Evolutionary conservation across 352 stramenopile genomes (phyloP), one percentile per base, ranked within the genome.

Genomic region (Phytophthora citrophthora): DNA sequence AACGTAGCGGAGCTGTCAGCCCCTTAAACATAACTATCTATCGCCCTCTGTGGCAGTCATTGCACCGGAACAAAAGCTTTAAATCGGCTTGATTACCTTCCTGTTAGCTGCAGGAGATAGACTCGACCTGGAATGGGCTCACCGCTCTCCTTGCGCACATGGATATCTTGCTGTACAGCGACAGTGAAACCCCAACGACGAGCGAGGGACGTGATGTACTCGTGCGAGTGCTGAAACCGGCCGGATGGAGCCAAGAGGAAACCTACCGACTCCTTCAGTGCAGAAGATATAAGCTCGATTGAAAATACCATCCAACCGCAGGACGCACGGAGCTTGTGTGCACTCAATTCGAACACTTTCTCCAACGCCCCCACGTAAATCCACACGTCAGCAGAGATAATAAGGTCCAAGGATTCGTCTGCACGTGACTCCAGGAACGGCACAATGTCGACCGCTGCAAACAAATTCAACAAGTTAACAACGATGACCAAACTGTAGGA

Each of bases 311-410:
- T 72, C 71, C 73, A 89, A 2, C 79, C 76, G 0, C 48, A 70
- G 5, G 29, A 32, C 1, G 61, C 24, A 41, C 64, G 58, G 10
- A 94, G 72, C 54, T 89, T 89, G 7, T 58, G 68, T 9, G 59
- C 59, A 45, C 70, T 80, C 8, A 88, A 24, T 3, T 54, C 47
- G 34, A 93, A 92, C 18, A 92, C 83, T 34, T 77, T 44, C 13
- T 90, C 82, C 16, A 94, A 63, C 5, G 69, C 79, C 9, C 86
- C 86, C n/a, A 94, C 83, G 46, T 94, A 94, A 61, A 94, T 94
- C 86, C 86, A 94, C n/a, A 94, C 86, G 51, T 94, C 86, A 15
- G 83, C 86, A 0, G 86, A 88, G 40, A 94, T 79, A 26, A 94
- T 67, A 9, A 94, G 68, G 41, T 93, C 71, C 26, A 93, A 57